Conservation (phyloP, 2,329 filamentous ascomycete genomes). For the Colletotrichum higginsianum region DNA sequence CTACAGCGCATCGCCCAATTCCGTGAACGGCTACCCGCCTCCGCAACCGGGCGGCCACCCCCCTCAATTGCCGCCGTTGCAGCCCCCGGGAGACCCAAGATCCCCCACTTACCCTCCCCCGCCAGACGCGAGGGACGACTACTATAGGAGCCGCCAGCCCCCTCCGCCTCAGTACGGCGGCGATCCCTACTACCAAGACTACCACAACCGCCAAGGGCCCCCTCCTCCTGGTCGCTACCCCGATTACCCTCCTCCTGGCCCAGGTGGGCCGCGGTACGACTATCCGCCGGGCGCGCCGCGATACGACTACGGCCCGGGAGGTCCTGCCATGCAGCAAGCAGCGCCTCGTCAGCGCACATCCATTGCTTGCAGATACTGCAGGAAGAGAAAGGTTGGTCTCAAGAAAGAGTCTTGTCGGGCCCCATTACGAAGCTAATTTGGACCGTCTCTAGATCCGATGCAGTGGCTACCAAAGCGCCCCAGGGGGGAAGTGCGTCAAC, state of each 20-base stretch:
- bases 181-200: conserved; percentile 53
- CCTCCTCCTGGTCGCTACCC: conserved; percentile 51
- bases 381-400: conserved; percentile 70
- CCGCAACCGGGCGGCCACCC: conserved; percentile 37
- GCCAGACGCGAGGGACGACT: conserved; percentile 48
- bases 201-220: conserved; percentile 53
- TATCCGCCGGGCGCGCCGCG: conserved; percentile 45
- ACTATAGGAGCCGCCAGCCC: conserved; percentile 51
- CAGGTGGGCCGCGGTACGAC: conserved; percentile 41
- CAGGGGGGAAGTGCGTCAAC: conserved; percentile 73
- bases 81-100: conserved; percentile 39
- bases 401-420: background rate
- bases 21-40: conserved; percentile 63
- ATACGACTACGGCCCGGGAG: conserved; percentile 52
- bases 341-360: conserved; percentile 72
- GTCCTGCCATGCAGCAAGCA: conserved; percentile 62
- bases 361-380: conserved; percentile 73
- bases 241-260: conserved; percentile 50
- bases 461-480: conserved; percentile 72
- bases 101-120: conserved; percentile 42
- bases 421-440: conserved; percentile 11
- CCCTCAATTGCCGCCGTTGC: conserved; percentile 41
- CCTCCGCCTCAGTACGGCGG: conserved; percentile 47
- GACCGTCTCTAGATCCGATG: conserved; percentile 66
- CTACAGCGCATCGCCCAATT: conserved; percentile 59